Percentiles rank a stretch among this genome's conserved stretches.
Conservation (phyloP, 192 early-diverging fungal genomes). For the Cetraspora pellucida region DNA sequence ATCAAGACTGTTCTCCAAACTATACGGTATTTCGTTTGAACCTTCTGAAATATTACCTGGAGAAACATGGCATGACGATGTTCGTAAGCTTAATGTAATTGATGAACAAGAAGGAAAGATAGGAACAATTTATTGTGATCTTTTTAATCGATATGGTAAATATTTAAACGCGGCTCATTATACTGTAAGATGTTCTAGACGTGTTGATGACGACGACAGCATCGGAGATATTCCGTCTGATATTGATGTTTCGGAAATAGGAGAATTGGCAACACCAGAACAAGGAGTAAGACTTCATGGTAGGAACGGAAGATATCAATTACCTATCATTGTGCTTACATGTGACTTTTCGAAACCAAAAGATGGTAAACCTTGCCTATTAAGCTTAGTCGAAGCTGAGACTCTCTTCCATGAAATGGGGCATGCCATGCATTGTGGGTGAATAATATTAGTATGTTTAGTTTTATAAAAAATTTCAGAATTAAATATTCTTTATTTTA, state of each 20-base stretch:
- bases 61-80: slow-evolving; percentile 90
- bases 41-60: slow-evolving; percentile 69
- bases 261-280: slow-evolving; percentile 41
- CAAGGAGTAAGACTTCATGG: slow-evolving; percentile 42
- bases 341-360: slow-evolving; percentile 66
- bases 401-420: slow-evolving; percentile 99
- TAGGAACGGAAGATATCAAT: slow-evolving; percentile 58
- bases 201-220: slow-evolving; percentile 75
- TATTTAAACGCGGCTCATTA: slow-evolving; percentile 93
- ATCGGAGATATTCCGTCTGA: slow-evolving; percentile 48
- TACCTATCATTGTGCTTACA: slow-evolving; percentile 73
- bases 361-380: slow-evolving; percentile 57
- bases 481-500: slow-evolving; percentile 3
- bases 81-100: slow-evolving; percentile 87
- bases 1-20: slow-evolving; percentile 76
- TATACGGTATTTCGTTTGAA: slow-evolving; percentile 88
- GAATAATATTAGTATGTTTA: not conserved
- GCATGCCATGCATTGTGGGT: slow-evolving; percentile 90
- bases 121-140: slow-evolving; percentile 94
- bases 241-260: slow-evolving; percentile 36
- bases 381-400: slow-evolving; percentile 85
- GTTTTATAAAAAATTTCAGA: not conserved
- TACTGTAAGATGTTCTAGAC: slow-evolving; percentile 86
- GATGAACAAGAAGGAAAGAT: slow-evolving; percentile 85
- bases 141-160: slow-evolving; percentile 76